Evolutionary conservation across 192 early-diverging fungal species (phyloP).

Genomic region (Backusella macrospora): DNA sequence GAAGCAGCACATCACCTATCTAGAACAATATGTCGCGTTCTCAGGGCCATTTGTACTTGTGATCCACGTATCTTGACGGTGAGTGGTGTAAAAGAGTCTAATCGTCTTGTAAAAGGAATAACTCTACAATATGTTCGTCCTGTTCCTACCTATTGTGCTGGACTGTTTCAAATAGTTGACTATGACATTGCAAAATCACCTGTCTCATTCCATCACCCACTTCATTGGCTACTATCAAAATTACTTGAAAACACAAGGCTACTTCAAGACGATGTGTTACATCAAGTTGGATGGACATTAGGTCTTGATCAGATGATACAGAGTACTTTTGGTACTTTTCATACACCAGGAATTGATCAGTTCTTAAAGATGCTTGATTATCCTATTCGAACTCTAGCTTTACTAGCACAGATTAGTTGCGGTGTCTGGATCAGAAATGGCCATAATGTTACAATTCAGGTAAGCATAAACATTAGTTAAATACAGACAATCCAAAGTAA

Average conservation of each 20-base stretch:
- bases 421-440: slow-evolving; percentile 97
- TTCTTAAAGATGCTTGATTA: slow-evolving; percentile 79
- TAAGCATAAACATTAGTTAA: not conserved
- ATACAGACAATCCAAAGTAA: too few species aligned
- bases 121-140: slow-evolving; percentile 39
- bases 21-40: slow-evolving; percentile 18
- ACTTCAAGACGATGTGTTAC: slow-evolving; percentile 56
- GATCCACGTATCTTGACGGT: slow-evolving; percentile 3
- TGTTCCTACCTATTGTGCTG: slow-evolving; percentile 41
- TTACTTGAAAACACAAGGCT: slow-evolving; percentile 70
- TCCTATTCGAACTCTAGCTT: slow-evolving; percentile 78
- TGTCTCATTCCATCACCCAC: slow-evolving; percentile 87
- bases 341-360: slow-evolving; percentile 30
- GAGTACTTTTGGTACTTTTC: slow-evolving; percentile 46
- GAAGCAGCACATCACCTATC: slow-evolving; percentile 19
- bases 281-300: slow-evolving; percentile 57
- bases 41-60: slow-evolving; percentile 21
- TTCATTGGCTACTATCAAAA: slow-evolving; percentile 91
- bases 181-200: slow-evolving; percentile 60
- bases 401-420: slow-evolving; percentile 88
- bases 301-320: slow-evolving; percentile 59
- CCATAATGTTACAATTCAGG: slow-evolving; percentile 68
- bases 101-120: slow-evolving; percentile 19
- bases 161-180: slow-evolving; percentile 53
- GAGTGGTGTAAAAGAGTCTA: not conserved